A percentile compares a stretch with the other conserved stretches of the same genome.
phyloP scores from a whole-genome alignment of 306 rosid species.

The Malus domestica region DNA sequence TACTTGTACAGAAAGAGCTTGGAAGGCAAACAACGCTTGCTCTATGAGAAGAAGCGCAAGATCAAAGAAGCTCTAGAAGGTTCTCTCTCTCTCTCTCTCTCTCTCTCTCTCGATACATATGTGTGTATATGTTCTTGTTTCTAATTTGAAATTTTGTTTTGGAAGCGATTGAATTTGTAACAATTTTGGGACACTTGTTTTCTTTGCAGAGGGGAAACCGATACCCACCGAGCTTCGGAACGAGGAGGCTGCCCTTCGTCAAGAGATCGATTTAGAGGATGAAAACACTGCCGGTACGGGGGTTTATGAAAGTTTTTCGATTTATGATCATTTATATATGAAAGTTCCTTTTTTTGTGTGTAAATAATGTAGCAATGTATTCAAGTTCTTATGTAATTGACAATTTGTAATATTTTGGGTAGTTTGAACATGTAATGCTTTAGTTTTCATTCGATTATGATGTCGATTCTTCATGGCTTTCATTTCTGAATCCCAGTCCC shows the following conservation, averaged over 20 bases:
- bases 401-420: neutral
- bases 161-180: neutral
- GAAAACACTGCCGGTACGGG: slow-evolving; percentile 60
- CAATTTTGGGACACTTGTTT: neutral
- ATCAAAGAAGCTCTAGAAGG: slow-evolving; percentile 77
- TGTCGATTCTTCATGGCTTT: neutral
- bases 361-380: neutral
- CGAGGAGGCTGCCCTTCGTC: slow-evolving; percentile 82
- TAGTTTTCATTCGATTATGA: neutral
- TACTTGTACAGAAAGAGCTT: slow-evolving; percentile 75
- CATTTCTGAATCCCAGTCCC: slow-evolving; percentile 42
- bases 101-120: neutral
- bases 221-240: slow-evolving; percentile 89
- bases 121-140: neutral
- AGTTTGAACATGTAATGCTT: neutral
- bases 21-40: slow-evolving; percentile 67
- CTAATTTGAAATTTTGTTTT: neutral
- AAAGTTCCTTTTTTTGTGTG: neutral
- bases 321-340: neutral
- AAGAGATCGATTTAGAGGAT: slow-evolving; percentile 77
- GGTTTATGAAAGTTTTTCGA: neutral
- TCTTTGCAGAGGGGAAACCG: slow-evolving; percentile 69
- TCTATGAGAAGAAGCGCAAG: slow-evolving; percentile 83
- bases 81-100: slow-evolving; percentile 1
- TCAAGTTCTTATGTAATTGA: neutral